Base-by-base conservation (phyloP, 352 stramenopile genomes). In the Phytophthora rubi region DNA sequence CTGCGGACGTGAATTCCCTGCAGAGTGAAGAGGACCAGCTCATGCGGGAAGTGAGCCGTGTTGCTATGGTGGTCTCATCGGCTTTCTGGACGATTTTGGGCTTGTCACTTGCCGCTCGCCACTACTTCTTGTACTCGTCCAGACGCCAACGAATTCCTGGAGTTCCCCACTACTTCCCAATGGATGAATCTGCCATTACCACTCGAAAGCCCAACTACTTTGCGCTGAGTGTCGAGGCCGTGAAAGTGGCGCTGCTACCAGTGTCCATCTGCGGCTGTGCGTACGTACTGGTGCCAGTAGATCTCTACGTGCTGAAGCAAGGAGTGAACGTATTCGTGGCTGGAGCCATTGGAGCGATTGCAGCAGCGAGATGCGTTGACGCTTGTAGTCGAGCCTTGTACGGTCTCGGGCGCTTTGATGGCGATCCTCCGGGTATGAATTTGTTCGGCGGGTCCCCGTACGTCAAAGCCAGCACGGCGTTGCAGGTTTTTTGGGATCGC, bases 401-500 rank as follows among this genome's bases (percentile, higher is more conserved):
- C 18, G 51, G 56, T 15, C 32, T 57, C 16, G 54, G 62, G 16
- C 39, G 57, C 21, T 60, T 59, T 21, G 52, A 59, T 42, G 33
- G 30, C 53, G 28, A 57, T 30, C 21, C 26, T 21, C 32, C 35
- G 32, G 32, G 47, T n/a, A 9, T 67, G 32, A 35, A 71, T 8
- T 30, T 55, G 65, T 45, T 66, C 45, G 60, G 49, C 12, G 60
- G 60, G 3, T 69, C 67, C 5, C 48, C 49, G 35, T 62, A 58
- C 39, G 67, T 53, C 35, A 70, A 74, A 39, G 54, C 60, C 9
- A 69, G 65, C 61, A 74, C 67, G 8, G 54, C 67, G 15, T 23
- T 70, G 12, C 67, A 74, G 32, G 67, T 74, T 18, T 67, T 74
- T 9, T 74, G 67, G 67, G 67, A 74, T 21, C 67, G 67, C 13